phyloP scores from a whole-genome alignment of 495 filamentous ascomycete genomes.

The Lophiostoma macrostomum region DNA sequence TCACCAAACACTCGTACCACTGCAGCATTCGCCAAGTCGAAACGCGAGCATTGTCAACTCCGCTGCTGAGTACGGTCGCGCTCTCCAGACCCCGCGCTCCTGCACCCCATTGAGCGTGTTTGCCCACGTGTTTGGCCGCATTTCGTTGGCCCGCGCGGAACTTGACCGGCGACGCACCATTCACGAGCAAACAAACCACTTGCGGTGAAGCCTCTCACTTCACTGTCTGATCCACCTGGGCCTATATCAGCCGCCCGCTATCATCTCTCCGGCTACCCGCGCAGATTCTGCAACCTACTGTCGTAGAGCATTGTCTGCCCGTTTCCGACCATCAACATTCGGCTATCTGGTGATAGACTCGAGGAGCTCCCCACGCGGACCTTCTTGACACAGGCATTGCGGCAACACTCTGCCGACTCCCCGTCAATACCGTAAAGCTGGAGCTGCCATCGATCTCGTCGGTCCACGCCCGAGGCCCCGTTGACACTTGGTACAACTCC shows the following conservation, averaged over 20 bases:
- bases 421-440: conserved; percentile 85
- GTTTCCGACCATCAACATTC: conserved; percentile 18
- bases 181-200: conserved; percentile 32
- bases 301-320: conserved; percentile 31
- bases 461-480: conserved; percentile 83
- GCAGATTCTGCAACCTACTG: conserved; percentile 35
- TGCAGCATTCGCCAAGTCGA: conserved; percentile 14
- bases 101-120: conserved; percentile 23
- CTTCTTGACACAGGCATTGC: conserved; percentile 16
- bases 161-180: conserved; percentile 10
- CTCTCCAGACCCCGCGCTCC: not conserved
- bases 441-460: conserved; percentile 93
- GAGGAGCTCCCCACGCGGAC: conserved; percentile 20
- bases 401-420: conserved; percentile 31
- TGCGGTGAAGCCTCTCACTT: conserved; percentile 19
- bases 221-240: conserved; percentile 12
- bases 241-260: conserved; percentile 25
- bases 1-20: conserved; percentile 26
- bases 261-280: conserved; percentile 35
- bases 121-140: conserved; percentile 34
- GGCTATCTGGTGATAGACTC: conserved; percentile 31
- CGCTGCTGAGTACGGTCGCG: conserved; percentile 8
- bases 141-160: conserved; percentile 20
- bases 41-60: conserved; percentile 13
- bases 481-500: conserved; percentile 75